Conservation (phyloP, 2,329 filamentous ascomycete genomes). For the Teratosphaeria viscida region DNA sequence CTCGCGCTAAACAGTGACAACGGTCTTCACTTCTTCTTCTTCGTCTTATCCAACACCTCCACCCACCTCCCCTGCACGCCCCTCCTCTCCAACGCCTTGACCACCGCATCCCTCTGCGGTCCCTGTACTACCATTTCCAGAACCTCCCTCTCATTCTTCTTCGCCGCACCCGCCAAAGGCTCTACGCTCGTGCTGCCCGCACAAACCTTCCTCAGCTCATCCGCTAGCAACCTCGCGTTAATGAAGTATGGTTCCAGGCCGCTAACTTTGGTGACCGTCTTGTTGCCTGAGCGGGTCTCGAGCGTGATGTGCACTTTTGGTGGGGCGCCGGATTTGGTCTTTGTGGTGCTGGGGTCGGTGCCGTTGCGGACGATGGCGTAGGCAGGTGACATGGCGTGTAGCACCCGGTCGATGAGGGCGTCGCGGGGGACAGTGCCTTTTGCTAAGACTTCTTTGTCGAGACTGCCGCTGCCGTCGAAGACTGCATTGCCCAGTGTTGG, state of each 20-base stretch:
- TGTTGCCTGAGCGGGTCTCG: constrained; percentile 56
- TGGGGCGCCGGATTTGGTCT: constrained; percentile 50
- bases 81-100: constrained; percentile 48
- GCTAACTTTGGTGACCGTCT: constrained; percentile 53
- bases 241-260: constrained; percentile 54
- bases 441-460: constrained; percentile 47
- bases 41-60: constrained; percentile 57
- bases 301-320: constrained; percentile 51
- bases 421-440: constrained; percentile 51
- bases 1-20: too few species aligned
- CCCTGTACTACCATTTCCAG: constrained; percentile 61
- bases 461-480: constrained; percentile 42
- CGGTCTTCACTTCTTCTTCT: constrained; percentile 46
- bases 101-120: constrained; percentile 51
- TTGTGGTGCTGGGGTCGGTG: constrained; percentile 34
- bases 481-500: constrained; percentile 53
- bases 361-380: constrained; percentile 46
- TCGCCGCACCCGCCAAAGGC: constrained; percentile 48
- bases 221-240: constrained; percentile 48
- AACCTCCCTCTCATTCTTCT: constrained; percentile 50
- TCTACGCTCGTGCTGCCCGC: constrained; percentile 58
- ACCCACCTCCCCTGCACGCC: constrained; percentile 52
- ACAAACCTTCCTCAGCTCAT: constrained; percentile 57
- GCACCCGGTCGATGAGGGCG: constrained; percentile 48
- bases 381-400: constrained; percentile 46